Conservation (phyloP, 371 early-diverging fungal genomes). For the Neoconidiobolus thromboides region DNA sequence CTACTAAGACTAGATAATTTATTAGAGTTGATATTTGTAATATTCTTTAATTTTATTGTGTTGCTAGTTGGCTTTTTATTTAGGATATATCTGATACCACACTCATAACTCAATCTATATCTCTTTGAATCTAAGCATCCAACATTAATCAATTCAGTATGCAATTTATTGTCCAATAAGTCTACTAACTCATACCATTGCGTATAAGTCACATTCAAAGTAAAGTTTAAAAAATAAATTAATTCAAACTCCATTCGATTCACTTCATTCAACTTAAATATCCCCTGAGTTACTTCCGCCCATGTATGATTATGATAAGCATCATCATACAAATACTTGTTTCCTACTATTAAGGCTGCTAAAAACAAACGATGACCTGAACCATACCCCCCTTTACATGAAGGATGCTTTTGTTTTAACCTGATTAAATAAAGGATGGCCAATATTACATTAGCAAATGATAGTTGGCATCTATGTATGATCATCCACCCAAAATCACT, state of each 20-base stretch:
- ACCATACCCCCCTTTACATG: conserved; percentile 29
- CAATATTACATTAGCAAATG: neutral
- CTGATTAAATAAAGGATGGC: conserved; percentile 31
- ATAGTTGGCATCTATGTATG: neutral
- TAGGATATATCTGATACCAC: neutral
- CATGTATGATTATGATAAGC: conserved; percentile 44
- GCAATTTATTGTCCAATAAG: neutral
- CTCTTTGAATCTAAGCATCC: neutral
- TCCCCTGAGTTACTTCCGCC: conserved; percentile 28
- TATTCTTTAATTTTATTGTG: too few relatives aligned
- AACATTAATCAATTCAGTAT: neutral
- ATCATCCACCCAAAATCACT: conserved; percentile 3
- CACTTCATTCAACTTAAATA: conserved; percentile 27
- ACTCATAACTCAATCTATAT: neutral
- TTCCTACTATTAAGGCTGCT: conserved; percentile 34
- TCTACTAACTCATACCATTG: conserved; percentile 26
- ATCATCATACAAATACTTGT: conserved; percentile 38
- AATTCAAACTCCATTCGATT: conserved; percentile 46
- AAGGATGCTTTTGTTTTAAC: conserved; percentile 28
- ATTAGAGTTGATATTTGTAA: too few relatives aligned
- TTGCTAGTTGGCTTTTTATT: too few relatives aligned
- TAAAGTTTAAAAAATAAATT: conserved; percentile 27
- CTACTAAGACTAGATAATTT: neutral
- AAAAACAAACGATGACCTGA: conserved; percentile 33
- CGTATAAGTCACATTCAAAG: conserved; percentile 21